Percentiles rank a stretch among this genome's conserved stretches.
phyloP scores from a whole-genome alignment of 2,329 filamentous ascomycete species.

The Xylaria arbuscula region DNA sequence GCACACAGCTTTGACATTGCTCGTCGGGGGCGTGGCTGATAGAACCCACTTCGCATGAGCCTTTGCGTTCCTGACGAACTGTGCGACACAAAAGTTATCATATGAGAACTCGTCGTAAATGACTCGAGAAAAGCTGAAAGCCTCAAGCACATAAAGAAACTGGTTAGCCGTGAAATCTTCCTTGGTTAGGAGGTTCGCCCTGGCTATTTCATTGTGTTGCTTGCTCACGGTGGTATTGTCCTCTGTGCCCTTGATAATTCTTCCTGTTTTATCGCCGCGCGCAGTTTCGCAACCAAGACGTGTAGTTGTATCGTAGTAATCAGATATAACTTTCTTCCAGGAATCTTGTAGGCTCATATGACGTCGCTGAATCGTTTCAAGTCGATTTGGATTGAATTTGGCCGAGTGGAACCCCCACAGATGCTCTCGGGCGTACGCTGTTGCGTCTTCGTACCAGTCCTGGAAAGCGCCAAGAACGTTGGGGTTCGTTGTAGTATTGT shows the following conservation, averaged over 20 bases:
- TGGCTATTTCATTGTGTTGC: slow-evolving; percentile 21
- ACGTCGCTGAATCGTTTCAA: slow-evolving; percentile 24
- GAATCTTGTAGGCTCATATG: slow-evolving; percentile 17
- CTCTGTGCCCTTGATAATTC: slow-evolving; percentile 7
- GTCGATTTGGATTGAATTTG: slow-evolving; percentile 17
- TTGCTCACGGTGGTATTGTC: background rate
- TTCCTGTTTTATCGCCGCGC: slow-evolving; percentile 8
- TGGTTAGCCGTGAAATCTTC: slow-evolving; percentile 32
- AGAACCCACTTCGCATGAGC: slow-evolving; percentile 57
- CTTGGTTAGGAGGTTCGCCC: background rate
- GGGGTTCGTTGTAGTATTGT: slow-evolving; percentile 19
- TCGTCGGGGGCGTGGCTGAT: slow-evolving; percentile 56
- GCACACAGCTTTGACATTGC: slow-evolving; percentile 52
- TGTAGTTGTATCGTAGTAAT: slow-evolving; percentile 31
- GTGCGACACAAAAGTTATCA: slow-evolving; percentile 45
- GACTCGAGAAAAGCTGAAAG: slow-evolving; percentile 54
- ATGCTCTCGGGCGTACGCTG: slow-evolving; percentile 30
- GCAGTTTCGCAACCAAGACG: slow-evolving; percentile 27
- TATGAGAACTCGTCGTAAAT: slow-evolving; percentile 60
- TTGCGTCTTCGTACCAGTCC: slow-evolving; percentile 44
- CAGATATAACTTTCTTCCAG: slow-evolving; percentile 22
- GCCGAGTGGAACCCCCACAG: slow-evolving; percentile 25
- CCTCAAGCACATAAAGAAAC: slow-evolving; percentile 49
- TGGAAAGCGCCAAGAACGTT: slow-evolving; percentile 38
- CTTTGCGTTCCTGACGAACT: slow-evolving; percentile 51